phyloP scores from a whole-genome alignment of 192 early-diverging fungal genomes.

The Mortierella alpina region DNA sequence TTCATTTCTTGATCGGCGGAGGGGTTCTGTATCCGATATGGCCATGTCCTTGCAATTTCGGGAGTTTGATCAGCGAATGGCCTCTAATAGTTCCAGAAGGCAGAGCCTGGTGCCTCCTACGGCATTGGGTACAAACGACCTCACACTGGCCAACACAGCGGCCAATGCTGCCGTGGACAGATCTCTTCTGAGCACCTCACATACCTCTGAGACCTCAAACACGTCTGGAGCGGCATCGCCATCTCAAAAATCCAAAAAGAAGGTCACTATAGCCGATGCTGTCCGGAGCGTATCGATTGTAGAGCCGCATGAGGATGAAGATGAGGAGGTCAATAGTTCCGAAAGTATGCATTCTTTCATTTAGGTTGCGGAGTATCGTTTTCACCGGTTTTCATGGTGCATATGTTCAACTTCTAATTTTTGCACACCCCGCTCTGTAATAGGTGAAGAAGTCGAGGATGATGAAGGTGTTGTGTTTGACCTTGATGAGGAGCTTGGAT shows the following conservation, averaged over 20 bases:
- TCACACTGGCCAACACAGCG: constrained; percentile 21
- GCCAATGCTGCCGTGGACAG: constrained; percentile 20
- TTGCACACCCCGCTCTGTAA: no score
- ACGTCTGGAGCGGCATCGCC: constrained; percentile 11
- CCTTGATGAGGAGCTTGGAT: constrained; percentile 46
- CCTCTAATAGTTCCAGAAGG: constrained; percentile 33
- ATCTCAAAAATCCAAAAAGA: constrained; percentile 40
- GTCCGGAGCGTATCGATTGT: constrained; percentile 31
- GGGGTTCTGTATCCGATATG: constrained; percentile 16
- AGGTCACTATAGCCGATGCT: constrained; percentile 37
- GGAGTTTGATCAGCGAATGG: constrained; percentile 46
- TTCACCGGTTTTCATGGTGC: background rate
- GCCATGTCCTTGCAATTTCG: constrained; percentile 47
- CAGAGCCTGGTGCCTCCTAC: constrained; percentile 28
- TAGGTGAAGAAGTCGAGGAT: constrained; percentile 16
- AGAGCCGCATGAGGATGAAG: constrained; percentile 10
- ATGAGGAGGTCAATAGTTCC: background rate
- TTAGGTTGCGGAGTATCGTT: background rate
- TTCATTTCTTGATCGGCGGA: constrained; percentile 31
- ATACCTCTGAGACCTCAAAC: background rate
- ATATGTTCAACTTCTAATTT: background rate
- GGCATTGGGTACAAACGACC: background rate
- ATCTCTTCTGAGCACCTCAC: background rate
- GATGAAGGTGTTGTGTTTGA: constrained; percentile 49
- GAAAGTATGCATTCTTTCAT: background rate